Evolutionary conservation across 2,329 filamentous ascomycete species (phyloP).

Genomic region (Lachnellula hyalina): DNA sequence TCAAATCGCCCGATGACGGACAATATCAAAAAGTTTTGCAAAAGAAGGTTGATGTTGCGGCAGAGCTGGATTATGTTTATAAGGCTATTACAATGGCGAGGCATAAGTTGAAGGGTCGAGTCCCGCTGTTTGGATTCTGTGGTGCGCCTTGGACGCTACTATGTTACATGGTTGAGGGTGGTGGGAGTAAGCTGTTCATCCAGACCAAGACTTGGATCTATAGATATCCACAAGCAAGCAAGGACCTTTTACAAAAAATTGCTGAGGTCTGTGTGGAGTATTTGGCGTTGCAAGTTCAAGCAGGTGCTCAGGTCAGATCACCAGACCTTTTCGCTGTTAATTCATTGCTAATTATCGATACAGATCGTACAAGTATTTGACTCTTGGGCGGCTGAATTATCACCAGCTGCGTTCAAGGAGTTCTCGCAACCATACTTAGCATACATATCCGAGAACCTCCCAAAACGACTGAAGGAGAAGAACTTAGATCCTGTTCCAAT

Average conservation of each 20-base stretch:
- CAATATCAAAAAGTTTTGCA: constrained; percentile 77
- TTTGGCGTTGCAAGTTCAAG: constrained; percentile 83
- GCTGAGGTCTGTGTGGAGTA: constrained; percentile 93
- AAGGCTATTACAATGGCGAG: constrained; percentile 88
- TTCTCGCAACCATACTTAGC: constrained; percentile 84
- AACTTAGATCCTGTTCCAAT: constrained; percentile 80
- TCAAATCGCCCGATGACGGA: constrained; percentile 71
- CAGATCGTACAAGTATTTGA: constrained; percentile 94
- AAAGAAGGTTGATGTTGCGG: constrained; percentile 74
- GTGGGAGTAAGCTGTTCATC: constrained; percentile 90
- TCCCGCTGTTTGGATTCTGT: constrained; percentile 93
- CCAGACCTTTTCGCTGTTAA: background rate
- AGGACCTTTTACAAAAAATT: constrained; percentile 83
- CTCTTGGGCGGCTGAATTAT: constrained; percentile 94
- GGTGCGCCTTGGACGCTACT: constrained; percentile 95
- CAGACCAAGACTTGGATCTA: constrained; percentile 97
- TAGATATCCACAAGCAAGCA: constrained; percentile 74
- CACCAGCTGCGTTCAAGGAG: constrained; percentile 73
- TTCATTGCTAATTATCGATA: background rate
- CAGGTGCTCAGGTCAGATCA: constrained; percentile 71
- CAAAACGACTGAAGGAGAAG: constrained; percentile 66
- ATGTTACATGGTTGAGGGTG: constrained; percentile 99
- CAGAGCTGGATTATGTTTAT: constrained; percentile 90
- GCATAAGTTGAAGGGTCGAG: constrained; percentile 78
- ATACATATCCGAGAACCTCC: constrained; percentile 78